Evolutionary conservation across 352 stramenopile genomes (phyloP), one percentile per base, ranked within the genome.

Genomic region (Phytophthora hibernalis): DNA sequence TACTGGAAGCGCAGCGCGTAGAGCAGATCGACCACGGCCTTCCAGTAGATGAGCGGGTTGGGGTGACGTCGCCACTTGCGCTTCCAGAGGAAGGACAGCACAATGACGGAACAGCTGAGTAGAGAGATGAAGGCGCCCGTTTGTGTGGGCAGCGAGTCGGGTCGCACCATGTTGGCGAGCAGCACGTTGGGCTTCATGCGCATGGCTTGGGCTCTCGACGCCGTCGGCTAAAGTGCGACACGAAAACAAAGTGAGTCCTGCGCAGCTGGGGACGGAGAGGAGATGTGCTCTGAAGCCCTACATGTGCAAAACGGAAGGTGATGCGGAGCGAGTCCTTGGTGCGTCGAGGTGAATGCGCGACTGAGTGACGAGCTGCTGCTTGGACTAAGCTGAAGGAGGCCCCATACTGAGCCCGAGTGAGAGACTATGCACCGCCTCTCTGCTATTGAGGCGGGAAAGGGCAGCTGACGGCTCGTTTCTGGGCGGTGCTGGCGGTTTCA

Each of bases 1-100:
- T 80, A 90, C 50, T 90, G 76, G 57, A 93, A 95, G 1, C 84
- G 85, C 67, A 93, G 45, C 11, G 87, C 84, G 58, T 89, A 96
- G 35, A 90, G 63, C 33, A 93, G 40, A 50, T 96, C 87, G 28
- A 92, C 76, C 11, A 83, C 74, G 0, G 85, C 75, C 59, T 94
- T 94, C 83, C 83, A 94, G 64, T 89, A 96, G 51, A 96, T 84
- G 31, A 96, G 70, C 37, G 85, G 69, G 53, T 93, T 96, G n/a
- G 87, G 87, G 60, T 96, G 84, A 15, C 84, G 84, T 31, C 82
- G 80, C 79, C 86, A 92, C 37, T 90, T 89, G 47, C 83, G 82
- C 50, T 79, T 80, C 37, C 67, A 77, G 10, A 88, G 53, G 48
- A 90, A 94, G 38, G 80, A 88, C 13, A 90, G 38, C 42, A 91